Evolutionary conservation across 352 stramenopile genomes (phyloP).

Genomic region (Globisporangium spinosum): DNA sequence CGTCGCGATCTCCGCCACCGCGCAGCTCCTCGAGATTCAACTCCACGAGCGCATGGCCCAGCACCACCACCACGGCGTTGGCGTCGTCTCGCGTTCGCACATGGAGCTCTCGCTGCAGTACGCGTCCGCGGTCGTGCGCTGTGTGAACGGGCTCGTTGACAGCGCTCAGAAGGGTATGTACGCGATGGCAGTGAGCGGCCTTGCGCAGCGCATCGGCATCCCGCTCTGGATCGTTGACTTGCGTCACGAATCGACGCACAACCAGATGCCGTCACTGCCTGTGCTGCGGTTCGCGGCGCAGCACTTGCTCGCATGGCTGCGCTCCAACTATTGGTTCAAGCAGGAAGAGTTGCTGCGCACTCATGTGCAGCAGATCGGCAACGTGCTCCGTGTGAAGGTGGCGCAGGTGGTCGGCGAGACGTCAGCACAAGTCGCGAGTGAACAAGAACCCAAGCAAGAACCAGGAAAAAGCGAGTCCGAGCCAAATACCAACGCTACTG

Average conservation of each 20-base stretch:
- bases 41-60: slow-evolving; percentile 69
- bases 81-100: slow-evolving; percentile 67
- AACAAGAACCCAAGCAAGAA: not conserved
- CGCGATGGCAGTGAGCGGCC: slow-evolving; percentile 63
- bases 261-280: slow-evolving; percentile 87
- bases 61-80: slow-evolving; percentile 61
- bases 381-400: slow-evolving; percentile 33
- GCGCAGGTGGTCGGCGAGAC: slow-evolving; percentile 15
- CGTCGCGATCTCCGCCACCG: slow-evolving; percentile 75
- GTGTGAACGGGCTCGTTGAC: slow-evolving; percentile 83
- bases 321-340: slow-evolving; percentile 84
- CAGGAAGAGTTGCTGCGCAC: slow-evolving; percentile 51
- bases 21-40: slow-evolving; percentile 71
- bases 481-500: not conserved
- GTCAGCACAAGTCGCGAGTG: not conserved
- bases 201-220: slow-evolving; percentile 88
- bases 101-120: slow-evolving; percentile 79
- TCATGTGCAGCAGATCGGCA: slow-evolving; percentile 43
- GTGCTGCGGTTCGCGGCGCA: slow-evolving; percentile 84
- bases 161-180: slow-evolving; percentile 76
- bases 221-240: slow-evolving; percentile 92
- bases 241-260: slow-evolving; percentile 92
- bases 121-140: slow-evolving; percentile 60
- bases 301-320: slow-evolving; percentile 88
- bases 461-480: not conserved